A percentile compares a stretch with the other conserved stretches of the same genome.
Evolutionary conservation across 2,329 filamentous ascomycete genomes (phyloP).

Genomic region (Penicillium sp.): DNA sequence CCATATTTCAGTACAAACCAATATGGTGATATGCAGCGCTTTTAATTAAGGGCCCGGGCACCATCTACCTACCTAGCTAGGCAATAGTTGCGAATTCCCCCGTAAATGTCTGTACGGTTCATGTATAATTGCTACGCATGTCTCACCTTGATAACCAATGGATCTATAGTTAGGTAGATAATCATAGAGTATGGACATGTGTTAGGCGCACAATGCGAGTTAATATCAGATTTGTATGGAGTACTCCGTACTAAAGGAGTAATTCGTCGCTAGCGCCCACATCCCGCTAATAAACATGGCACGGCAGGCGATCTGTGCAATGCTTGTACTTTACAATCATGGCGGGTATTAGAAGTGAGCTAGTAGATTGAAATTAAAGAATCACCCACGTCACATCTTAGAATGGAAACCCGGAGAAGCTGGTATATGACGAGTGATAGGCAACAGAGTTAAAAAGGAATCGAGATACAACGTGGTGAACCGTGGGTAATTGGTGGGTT

Average conservation of each 20-base stretch:
- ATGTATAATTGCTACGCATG: not conserved
- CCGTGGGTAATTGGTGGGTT: not conserved
- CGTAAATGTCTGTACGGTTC: not conserved
- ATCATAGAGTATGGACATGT: not conserved
- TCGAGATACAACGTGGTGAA: not conserved
- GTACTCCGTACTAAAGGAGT: not conserved
- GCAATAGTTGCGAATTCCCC: not conserved
- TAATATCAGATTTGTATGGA: too few species aligned
- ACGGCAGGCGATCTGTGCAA: constrained; percentile 1
- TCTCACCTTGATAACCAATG: not conserved
- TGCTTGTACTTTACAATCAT: not conserved
- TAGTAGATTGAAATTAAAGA: not conserved
- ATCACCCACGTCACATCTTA: not conserved
- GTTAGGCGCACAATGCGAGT: not conserved
- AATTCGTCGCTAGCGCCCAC: not conserved
- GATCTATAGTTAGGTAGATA: not conserved
- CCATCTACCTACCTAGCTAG: not conserved
- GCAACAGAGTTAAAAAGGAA: not conserved
- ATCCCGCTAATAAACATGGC: not conserved
- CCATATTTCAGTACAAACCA: not conserved
- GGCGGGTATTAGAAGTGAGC: not conserved
- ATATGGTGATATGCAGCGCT: not conserved
- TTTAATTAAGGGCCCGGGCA: not conserved
- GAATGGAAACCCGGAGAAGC: not conserved
- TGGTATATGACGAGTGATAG: not conserved